Percentiles rank a stretch among this genome's conserved stretches.
phyloP scores from a whole-genome alignment of 495 filamentous ascomycete species.

The Penicillium parvum region DNA sequence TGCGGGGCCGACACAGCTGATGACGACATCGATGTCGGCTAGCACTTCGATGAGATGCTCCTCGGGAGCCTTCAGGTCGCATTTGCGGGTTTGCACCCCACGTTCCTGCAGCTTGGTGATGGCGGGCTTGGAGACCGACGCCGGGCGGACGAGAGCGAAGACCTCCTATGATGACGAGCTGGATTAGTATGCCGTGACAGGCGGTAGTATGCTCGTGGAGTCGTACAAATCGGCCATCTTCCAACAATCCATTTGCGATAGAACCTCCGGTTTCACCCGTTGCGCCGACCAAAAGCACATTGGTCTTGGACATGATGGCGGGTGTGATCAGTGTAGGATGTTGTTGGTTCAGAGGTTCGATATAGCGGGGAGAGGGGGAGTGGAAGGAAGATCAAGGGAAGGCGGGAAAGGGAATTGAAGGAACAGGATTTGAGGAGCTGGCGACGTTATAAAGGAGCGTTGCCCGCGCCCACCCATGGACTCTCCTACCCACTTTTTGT shows the following conservation, averaged over 20 bases:
- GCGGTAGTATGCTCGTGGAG: too few species aligned
- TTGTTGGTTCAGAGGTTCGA: not conserved
- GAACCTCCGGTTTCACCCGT: conserved; percentile 49
- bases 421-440: conserved; percentile 20
- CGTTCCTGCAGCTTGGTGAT: conserved; percentile 38
- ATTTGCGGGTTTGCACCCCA: conserved; percentile 45
- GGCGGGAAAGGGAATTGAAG: conserved; percentile 5
- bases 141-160: conserved; percentile 44
- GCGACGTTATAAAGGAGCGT: conserved; percentile 41
- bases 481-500: conserved; percentile 35
- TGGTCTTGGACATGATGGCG: conserved; percentile 39
- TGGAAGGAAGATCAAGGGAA: conserved; percentile 2
- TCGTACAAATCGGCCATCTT: conserved; percentile 41
- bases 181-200: conserved; percentile 1
- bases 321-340: conserved; percentile 1
- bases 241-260: conserved; percentile 42
- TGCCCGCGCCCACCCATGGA: conserved; percentile 28
- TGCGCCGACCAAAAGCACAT: conserved; percentile 44
- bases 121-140: conserved; percentile 45
- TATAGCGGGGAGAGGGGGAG: not conserved
- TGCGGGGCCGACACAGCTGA: conserved; percentile 47
- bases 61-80: conserved; percentile 41
- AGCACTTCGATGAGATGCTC: conserved; percentile 46
- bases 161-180: conserved; percentile 36
- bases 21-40: conserved; percentile 49